Conservation (phyloP, 148 eudicot species). For the Euryodendron excelsum region DNA sequence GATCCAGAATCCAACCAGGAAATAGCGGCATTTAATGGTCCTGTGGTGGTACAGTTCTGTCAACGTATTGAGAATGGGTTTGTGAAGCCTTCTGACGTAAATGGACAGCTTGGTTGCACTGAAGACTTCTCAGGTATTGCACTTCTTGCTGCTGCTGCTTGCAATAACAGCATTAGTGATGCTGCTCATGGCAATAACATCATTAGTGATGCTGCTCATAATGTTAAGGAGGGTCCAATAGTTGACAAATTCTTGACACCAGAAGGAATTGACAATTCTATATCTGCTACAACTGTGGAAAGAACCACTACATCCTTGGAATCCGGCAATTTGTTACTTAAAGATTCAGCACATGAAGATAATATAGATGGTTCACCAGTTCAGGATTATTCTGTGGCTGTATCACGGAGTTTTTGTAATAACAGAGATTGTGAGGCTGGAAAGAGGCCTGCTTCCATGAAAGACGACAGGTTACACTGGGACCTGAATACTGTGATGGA, state of each 20-base stretch:
- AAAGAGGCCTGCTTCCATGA: slow-evolving; percentile 26
- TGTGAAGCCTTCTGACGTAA: slow-evolving; percentile 9
- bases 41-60: slow-evolving; percentile 12
- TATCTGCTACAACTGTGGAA: slow-evolving; percentile 29
- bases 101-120: slow-evolving; percentile 13
- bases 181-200: slow-evolving; percentile 42
- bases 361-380: slow-evolving; percentile 13
- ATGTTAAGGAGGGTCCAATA: slow-evolving; percentile 30
- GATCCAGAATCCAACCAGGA: slow-evolving; percentile 7
- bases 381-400: slow-evolving; percentile 15
- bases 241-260: slow-evolving; percentile 25
- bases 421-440: slow-evolving; percentile 24
- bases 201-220: slow-evolving; percentile 32
- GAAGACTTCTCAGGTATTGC: slow-evolving; percentile 78
- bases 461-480: slow-evolving; percentile 63
- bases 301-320: slow-evolving; percentile 26
- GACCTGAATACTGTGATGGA: slow-evolving; percentile 83
- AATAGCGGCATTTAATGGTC: slow-evolving; percentile 13
- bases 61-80: slow-evolving; percentile 11
- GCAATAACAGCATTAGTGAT: slow-evolving; percentile 46
- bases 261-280: slow-evolving; percentile 30
- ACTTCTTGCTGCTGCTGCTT: slow-evolving; percentile 87
- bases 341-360: slow-evolving; percentile 15
- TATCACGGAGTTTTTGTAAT: slow-evolving; percentile 22
- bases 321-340: slow-evolving; percentile 15